Percentiles rank a stretch among this genome's conserved stretches.
These are phyloP conservation scores for Kingdonia uniflora DNA, from an alignment of 164 flowering plant genomes.

Conservation along the genomic window DNA sequence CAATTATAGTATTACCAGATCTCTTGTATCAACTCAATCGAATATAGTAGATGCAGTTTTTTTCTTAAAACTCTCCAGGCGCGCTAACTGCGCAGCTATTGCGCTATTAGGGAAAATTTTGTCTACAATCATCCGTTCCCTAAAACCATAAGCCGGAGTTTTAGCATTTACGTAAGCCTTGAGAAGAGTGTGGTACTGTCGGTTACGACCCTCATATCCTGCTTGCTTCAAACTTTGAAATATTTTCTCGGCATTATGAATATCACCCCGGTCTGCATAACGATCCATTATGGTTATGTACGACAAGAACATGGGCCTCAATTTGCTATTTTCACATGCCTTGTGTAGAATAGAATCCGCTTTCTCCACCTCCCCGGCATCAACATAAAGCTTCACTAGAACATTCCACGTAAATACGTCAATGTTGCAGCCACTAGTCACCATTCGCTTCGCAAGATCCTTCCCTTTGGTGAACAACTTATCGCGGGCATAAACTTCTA, in stretches of 20 bases:
- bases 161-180: constrained; percentile 62
- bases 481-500: constrained; percentile 53
- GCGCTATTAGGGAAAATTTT: constrained; percentile 50
- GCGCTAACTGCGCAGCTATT: constrained; percentile 33
- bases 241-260: constrained; percentile 72
- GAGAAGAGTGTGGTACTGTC: constrained; percentile 40
- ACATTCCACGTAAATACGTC: constrained; percentile 75
- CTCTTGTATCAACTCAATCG: too few relatives aligned
- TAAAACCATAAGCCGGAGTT: constrained; percentile 67
- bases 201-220: constrained; percentile 39
- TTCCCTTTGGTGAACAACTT: constrained; percentile 62
- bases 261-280: constrained; percentile 68
- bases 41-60: constrained; percentile 21
- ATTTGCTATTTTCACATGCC: constrained; percentile 34
- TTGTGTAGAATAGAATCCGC: constrained; percentile 68
- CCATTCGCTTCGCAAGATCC: constrained; percentile 60
- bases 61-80: constrained; percentile 51
- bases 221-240: constrained; percentile 45
- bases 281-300: constrained; percentile 43
- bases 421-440: constrained; percentile 32
- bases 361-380: constrained; percentile 76
- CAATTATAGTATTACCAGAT: too few relatives aligned
- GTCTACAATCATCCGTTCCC: constrained; percentile 80
- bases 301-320: constrained; percentile 45
- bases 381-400: constrained; percentile 60